Percentiles rank a stretch among this genome's conserved stretches.
Evolutionary conservation across 2,329 filamentous ascomycete genomes (phyloP).

Genomic region (Mycosphaerella arachidis): DNA sequence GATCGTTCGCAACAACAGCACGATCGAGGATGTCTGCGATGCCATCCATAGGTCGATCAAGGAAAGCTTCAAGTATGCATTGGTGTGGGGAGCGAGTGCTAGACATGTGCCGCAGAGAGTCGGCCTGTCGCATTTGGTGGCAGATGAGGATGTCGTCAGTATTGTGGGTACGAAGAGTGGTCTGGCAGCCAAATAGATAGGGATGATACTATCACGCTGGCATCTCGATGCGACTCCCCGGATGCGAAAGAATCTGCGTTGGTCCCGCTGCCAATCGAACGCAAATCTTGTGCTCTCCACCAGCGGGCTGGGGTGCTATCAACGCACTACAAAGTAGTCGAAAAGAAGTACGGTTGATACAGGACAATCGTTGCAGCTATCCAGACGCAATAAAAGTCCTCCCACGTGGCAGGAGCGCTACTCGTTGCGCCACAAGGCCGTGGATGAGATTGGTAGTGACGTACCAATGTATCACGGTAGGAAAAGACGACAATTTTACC

Average conservation of each 20-base stretch:
- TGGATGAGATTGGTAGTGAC: neutral
- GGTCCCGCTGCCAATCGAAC: neutral
- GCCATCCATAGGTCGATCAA: constrained; percentile 89
- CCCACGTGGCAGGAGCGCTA: neutral
- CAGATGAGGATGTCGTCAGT: constrained; percentile 64
- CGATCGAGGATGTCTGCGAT: constrained; percentile 96
- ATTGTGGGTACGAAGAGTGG: constrained; percentile 50
- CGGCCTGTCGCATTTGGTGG: constrained; percentile 74
- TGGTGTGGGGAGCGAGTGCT: constrained; percentile 96
- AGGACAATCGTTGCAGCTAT: neutral
- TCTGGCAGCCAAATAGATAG: constrained; percentile 21
- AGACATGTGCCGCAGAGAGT: constrained; percentile 92
- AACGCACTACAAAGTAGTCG: neutral
- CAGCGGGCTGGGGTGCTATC: neutral
- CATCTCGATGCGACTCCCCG: neutral
- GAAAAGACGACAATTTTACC: too few relatives aligned
- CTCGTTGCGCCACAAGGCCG: neutral
- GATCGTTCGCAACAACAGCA: constrained; percentile 83
- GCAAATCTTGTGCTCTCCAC: neutral
- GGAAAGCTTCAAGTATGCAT: constrained; percentile 97
- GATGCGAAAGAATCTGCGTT: neutral
- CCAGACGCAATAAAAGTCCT: neutral
- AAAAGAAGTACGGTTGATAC: neutral
- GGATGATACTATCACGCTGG: neutral
- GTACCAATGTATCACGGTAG: neutral